These are phyloP conservation scores for Exophiala oligosperma DNA, from an alignment of 2,329 filamentous ascomycete species.

Conservation along the genomic window DNA sequence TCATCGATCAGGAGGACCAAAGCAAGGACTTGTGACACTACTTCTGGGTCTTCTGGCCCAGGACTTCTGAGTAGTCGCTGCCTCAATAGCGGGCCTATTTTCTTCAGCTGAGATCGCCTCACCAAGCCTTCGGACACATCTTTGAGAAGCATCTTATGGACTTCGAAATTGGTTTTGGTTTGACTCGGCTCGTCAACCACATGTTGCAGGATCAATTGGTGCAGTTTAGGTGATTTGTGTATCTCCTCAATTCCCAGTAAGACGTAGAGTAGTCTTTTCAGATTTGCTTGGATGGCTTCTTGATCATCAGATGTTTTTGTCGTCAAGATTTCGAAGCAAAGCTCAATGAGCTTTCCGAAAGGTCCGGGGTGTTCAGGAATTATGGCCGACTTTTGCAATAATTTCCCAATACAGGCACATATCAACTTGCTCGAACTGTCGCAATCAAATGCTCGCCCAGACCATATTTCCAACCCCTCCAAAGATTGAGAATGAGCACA, in stretches of 20 bases:
- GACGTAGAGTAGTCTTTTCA: conserved; percentile 4
- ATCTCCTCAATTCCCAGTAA: conserved; percentile 9
- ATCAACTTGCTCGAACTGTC: conserved; percentile 5
- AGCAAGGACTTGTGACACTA: conserved; percentile 7
- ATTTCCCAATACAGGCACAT: conserved; percentile 15
- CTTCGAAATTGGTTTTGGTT: too few relatives aligned
- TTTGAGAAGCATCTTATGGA: conserved; percentile 1
- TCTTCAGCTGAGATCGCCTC: conserved; percentile 11
- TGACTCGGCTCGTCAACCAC: background rate
- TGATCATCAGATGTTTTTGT: background rate
- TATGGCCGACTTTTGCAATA: conserved; percentile 11
- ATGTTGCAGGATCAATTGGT: conserved; percentile 6
- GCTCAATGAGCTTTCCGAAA: conserved; percentile 2
- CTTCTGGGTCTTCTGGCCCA: background rate
- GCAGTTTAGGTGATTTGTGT: conserved; percentile 4
- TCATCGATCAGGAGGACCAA: conserved; percentile 11
- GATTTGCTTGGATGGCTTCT: background rate
- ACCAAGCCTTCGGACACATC: conserved; percentile 4
- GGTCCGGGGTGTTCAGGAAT: conserved; percentile 9
- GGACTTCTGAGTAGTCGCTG: background rate
- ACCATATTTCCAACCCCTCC: conserved; percentile 3
- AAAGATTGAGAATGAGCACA: background rate
- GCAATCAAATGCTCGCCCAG: conserved; percentile 11
- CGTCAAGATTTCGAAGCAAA: background rate
- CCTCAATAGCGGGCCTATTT: conserved; percentile 4